phyloP scores from a whole-genome alignment of 345 rosid genomes.

The Eutrema yunnanense region DNA sequence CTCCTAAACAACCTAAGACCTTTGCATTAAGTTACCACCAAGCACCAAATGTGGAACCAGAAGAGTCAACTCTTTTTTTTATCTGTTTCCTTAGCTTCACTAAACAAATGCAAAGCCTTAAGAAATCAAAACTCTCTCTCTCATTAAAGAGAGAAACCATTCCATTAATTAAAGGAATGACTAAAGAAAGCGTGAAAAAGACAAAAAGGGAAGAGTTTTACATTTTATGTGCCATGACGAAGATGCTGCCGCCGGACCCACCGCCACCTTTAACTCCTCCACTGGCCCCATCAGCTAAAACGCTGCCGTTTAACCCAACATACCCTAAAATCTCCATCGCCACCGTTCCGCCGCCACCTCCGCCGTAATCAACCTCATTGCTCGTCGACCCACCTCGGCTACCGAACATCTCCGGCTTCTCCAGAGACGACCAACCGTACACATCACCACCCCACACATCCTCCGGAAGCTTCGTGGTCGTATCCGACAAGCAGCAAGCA shows the following conservation, averaged over 20 bases:
- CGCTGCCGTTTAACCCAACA: conserved; percentile 49
- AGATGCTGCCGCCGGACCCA: conserved; percentile 95
- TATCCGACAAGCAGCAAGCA: conserved; percentile 63
- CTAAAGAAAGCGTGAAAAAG: conserved; percentile 12
- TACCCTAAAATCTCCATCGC: conserved; percentile 37
- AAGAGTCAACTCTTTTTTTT: conserved; percentile 2
- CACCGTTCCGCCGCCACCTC: conserved; percentile 89
- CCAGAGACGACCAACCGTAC: conserved; percentile 73
- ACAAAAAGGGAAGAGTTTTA: conserved; percentile 31
- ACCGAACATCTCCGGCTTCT: conserved; percentile 67
- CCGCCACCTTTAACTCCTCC: conserved; percentile 93
- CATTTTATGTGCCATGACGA: conserved; percentile 68
- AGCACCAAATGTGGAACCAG: conserved; percentile 8
- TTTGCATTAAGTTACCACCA: conserved; percentile 1
- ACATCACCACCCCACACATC: conserved; percentile 96
- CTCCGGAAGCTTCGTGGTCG: conserved; percentile 54
- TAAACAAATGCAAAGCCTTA: conserved; percentile 1
- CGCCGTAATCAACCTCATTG: conserved; percentile 81
- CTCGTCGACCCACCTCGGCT: conserved; percentile 84
- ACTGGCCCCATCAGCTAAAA: conserved; percentile 84
- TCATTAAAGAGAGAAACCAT: background rate
- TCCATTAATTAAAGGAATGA: no score
- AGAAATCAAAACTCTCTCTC: background rate
- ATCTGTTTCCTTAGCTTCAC: background rate
- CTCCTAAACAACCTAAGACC: conserved; percentile 7